Base-by-base conservation (phyloP, 2,329 filamentous ascomycete genomes). In the Aureobasidium sp. region DNA sequence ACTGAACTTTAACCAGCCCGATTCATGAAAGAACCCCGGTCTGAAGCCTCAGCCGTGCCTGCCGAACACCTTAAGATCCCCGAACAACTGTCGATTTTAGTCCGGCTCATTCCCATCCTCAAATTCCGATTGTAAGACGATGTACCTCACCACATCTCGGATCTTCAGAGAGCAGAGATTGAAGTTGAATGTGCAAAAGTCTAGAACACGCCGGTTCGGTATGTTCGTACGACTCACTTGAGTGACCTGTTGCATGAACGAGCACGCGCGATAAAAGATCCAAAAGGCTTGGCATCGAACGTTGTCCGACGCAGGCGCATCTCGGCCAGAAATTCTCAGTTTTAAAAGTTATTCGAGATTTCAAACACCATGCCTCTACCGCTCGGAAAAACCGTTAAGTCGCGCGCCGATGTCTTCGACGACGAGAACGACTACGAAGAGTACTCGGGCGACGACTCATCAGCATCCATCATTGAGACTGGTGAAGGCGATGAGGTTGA, bases 381-480 rank as follows among this genome's bases (percentile, higher is more conserved):
- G 12, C 34, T 67, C 39, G 64, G 65, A 44, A 62, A 64, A 12
- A 65, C 66, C 36, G 64, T 68, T 17, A 67, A 67, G 50, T 59
- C 66, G 26, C 64, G 55, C 26, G 55, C 62, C 3, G 47, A 63
- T 26, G 27, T 52, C 17, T 53, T 44, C 17, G 63, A 60, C 13
- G 62, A 65, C 41, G 63, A 65, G 17, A 56, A 66, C 34, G 52
- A 65, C 20, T 55, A 59, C 29, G 55, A 55, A 26, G 52, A 74
- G 64, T 39, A 27, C n/a, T 75, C 74, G 56, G 51, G 51, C 29
- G 74, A 75, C 61, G 74, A 75, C 17, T 76, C 73, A 2, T 76
- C 74, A 13, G 74, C 72, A 10, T 77, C 75, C 1, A 66, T 77
- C 2, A 70, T 76, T n/a, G 74, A 74, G 46, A 74, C 71, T 9